Evolutionary conservation across 2,329 filamentous ascomycete species (phyloP).

Genomic region (Lecanosticta acicola): DNA sequence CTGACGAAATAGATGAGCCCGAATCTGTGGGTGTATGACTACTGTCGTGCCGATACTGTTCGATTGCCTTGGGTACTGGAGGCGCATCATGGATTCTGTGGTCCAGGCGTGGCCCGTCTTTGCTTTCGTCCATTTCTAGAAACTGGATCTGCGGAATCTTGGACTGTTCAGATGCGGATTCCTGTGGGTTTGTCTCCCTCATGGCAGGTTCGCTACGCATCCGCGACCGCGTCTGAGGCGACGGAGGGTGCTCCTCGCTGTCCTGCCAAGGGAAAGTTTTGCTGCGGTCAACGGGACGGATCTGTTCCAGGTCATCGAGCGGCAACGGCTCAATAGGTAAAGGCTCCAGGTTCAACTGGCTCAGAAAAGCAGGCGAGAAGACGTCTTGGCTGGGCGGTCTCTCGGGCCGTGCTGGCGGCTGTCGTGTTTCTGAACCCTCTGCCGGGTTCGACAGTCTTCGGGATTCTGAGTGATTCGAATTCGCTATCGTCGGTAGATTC

Average conservation of each 20-base stretch:
- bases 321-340: slow-evolving; percentile 14
- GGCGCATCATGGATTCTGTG: slow-evolving; percentile 28
- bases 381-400: slow-evolving; percentile 26
- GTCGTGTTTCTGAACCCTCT: slow-evolving; percentile 12
- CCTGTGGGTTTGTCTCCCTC: slow-evolving; percentile 6
- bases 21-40: slow-evolving; percentile 29
- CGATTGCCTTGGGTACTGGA: slow-evolving; percentile 28
- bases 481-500: slow-evolving; percentile 9
- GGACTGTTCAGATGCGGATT: slow-evolving; percentile 4
- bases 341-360: slow-evolving; percentile 26
- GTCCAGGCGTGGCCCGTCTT: slow-evolving; percentile 23
- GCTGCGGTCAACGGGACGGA: slow-evolving; percentile 17
- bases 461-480: slow-evolving; percentile 10
- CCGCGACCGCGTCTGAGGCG: slow-evolving; percentile 4
- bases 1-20: slow-evolving; percentile 28
- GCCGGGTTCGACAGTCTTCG: slow-evolving; percentile 8
- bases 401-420: slow-evolving; percentile 27
- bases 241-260: not conserved
- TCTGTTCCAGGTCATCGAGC: slow-evolving; percentile 4
- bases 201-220: slow-evolving; percentile 20
- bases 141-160: not conserved
- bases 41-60: slow-evolving; percentile 23
- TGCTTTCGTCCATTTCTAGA: slow-evolving; percentile 18
- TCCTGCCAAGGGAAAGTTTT: slow-evolving; percentile 16
- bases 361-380: slow-evolving; percentile 24